Base-by-base conservation (phyloP, 1,284 basidiomycete species). In the Sanguinoderma infundibulare region DNA sequence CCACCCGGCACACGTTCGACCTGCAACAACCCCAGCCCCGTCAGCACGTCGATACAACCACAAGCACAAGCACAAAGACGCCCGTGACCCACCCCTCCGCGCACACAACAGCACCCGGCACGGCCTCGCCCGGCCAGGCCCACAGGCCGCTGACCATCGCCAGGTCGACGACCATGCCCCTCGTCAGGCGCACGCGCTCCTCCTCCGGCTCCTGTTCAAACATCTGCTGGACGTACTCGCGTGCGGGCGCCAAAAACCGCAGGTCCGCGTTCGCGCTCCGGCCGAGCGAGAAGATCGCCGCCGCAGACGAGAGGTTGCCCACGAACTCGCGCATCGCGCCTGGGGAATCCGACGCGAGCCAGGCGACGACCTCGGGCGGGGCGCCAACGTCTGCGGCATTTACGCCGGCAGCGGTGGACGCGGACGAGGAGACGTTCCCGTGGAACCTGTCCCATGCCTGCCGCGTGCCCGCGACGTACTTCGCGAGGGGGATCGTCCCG, bases 161-260 rank as follows among this genome's bases (percentile, higher is more conserved):
- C 65, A 90, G 81, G 71, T 91, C 89, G 2, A 90, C 83, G 53
- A 91, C 71, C 77, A 87, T 83, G 1, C 88, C 89, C 51, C 78
- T 78, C 20, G 87, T 90, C 32, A 83, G 77, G 28, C 69, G 67
- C 10, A 82, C 73, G 54, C 86, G 75, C 55, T 80, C 78, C 47
- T 75, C 76, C 15, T 74, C 64, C 15, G 73, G 68, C 35, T 85
- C 68, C 46, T 68, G 63, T 55, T 79, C 71, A 67, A 88, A 90
- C 47, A 81, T 74, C 20, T 73, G 68, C 72, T 90, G 87, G 28
- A 79, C 75, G 67, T 91, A 90, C 53, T 80, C 83, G 28, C 70
- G 69, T 20, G 77, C 78, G 63, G 85, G 86, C 20, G 83, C 84
- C 20, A 89, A 69, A 8, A 71, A 76, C n/a, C 76, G 75, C 46